Evolutionary conservation across 1,284 basidiomycete genomes (phyloP).

Genomic region (Marasmius sp.): DNA sequence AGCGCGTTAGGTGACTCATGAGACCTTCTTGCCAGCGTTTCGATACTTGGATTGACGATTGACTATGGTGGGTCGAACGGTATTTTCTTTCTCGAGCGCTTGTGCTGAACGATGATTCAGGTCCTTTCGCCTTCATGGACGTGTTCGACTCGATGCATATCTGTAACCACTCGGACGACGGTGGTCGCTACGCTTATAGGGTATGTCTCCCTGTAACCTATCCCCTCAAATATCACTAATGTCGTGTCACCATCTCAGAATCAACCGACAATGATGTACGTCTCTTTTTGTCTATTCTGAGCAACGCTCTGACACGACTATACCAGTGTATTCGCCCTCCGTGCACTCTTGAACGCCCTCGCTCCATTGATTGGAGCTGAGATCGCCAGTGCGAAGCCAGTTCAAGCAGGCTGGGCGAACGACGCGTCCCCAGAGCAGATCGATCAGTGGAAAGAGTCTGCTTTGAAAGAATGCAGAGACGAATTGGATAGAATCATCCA

Average conservation of each 20-base stretch:
- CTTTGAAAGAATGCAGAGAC: constrained; percentile 48
- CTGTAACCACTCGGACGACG: constrained; percentile 91
- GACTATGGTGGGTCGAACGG: constrained; percentile 64
- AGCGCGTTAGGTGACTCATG: constrained; percentile 7
- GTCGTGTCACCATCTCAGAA: constrained; percentile 26
- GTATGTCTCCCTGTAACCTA: constrained; percentile 39
- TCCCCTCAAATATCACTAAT: no score
- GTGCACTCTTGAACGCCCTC: constrained; percentile 72
- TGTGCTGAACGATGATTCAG: constrained; percentile 28
- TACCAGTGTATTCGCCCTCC: constrained; percentile 71
- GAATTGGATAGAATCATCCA: constrained; percentile 62
- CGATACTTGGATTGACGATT: constrained; percentile 87
- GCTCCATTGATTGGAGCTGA: constrained; percentile 85
- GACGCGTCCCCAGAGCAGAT: constrained; percentile 53
- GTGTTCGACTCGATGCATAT: constrained; percentile 83
- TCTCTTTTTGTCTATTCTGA: constrained; percentile 6
- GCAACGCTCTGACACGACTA: background rate
- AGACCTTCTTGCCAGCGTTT: constrained; percentile 50
- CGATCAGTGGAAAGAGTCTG: constrained; percentile 60
- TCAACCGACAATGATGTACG: constrained; percentile 61
- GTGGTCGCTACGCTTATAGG: constrained; percentile 86
- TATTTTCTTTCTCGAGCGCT: constrained; percentile 29
- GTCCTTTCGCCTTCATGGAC: constrained; percentile 96
- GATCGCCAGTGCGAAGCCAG: constrained; percentile 50
- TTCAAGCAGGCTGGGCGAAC: constrained; percentile 64